Percentiles rank a stretch among this genome's conserved stretches.
Evolutionary conservation across 352 stramenopile species (phyloP).

Genomic region (Pythium aquatile): DNA sequence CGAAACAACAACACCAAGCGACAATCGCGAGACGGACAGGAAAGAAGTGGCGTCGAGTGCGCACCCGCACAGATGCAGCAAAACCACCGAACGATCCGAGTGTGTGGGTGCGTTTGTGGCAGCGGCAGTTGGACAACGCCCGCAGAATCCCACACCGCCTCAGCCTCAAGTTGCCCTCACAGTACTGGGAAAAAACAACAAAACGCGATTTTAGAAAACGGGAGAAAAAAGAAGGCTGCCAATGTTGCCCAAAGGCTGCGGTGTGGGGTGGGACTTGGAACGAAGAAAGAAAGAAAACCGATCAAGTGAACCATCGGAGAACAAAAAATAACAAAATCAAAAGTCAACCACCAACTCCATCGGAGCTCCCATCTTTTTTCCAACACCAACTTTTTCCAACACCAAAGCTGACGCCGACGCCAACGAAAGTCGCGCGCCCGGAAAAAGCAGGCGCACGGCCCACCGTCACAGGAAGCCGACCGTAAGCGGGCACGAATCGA

Average conservation of each 20-base stretch:
- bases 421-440: slow-evolving; percentile 3
- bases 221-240: not conserved
- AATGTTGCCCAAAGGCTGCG: not conserved
- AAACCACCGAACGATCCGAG: not conserved
- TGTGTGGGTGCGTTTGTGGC: not conserved
- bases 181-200: not conserved
- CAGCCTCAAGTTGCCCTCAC: not conserved
- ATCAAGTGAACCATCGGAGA: slow-evolving; percentile 1
- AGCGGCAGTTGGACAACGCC: not conserved
- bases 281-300: slow-evolving; percentile 2
- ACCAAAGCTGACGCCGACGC: not conserved
- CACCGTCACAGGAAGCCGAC: not conserved
- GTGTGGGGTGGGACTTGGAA: not conserved
- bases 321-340: slow-evolving; percentile 1
- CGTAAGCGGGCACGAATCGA: not conserved
- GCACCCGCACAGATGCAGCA: slow-evolving; percentile 1
- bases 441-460: not conserved
- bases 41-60: not conserved
- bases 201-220: not conserved
- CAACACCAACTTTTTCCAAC: slow-evolving; percentile 2
- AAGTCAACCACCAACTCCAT: not conserved
- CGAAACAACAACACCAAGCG: not conserved
- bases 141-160: not conserved
- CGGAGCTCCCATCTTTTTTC: not conserved
- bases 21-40: not conserved